These are phyloP conservation scores for Delonix regia DNA, from an alignment of 306 rosid genomes.

Conservation along the genomic window DNA sequence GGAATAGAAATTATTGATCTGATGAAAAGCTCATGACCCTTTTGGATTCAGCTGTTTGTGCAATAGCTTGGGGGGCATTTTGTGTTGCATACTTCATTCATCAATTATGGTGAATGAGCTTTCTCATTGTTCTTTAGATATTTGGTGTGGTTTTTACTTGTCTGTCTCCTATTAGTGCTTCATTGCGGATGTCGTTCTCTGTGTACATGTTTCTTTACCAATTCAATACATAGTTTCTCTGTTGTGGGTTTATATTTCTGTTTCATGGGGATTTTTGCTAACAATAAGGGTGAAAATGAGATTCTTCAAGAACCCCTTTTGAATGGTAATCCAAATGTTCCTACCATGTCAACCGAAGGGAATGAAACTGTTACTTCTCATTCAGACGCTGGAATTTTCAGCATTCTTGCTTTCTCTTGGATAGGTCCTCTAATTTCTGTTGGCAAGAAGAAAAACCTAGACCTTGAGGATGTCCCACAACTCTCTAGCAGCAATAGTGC, in stretches of 20 bases:
- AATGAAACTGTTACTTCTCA: slow-evolving; percentile 21
- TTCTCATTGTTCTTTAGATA: slow-evolving; percentile 20
- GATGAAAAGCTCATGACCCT: slow-evolving; percentile 33
- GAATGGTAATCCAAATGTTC: neutral
- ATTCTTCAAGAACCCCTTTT: slow-evolving; percentile 23
- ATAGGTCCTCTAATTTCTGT: slow-evolving; percentile 9
- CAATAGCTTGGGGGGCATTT: slow-evolving; percentile 7
- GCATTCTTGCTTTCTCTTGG: slow-evolving; percentile 33
- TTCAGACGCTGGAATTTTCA: slow-evolving; percentile 32
- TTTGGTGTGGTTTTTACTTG: slow-evolving; percentile 28
- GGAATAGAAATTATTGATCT: slow-evolving; percentile 40
- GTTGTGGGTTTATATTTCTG: neutral
- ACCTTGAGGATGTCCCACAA: slow-evolving; percentile 31
- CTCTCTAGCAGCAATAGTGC: slow-evolving; percentile 3
- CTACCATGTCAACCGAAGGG: neutral
- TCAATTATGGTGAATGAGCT: neutral
- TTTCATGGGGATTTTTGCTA: slow-evolving; percentile 5
- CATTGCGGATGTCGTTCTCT: slow-evolving; percentile 1
- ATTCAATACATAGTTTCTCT: neutral
- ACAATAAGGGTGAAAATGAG: neutral
- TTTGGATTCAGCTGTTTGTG: neutral
- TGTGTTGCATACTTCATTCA: neutral
- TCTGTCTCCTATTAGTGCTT: neutral
- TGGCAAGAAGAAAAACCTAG: slow-evolving; percentile 26
- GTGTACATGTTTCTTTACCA: neutral